Evolutionary conservation across 169 alveolate species (phyloP).

Genomic region (Plasmodium vinckei): DNA sequence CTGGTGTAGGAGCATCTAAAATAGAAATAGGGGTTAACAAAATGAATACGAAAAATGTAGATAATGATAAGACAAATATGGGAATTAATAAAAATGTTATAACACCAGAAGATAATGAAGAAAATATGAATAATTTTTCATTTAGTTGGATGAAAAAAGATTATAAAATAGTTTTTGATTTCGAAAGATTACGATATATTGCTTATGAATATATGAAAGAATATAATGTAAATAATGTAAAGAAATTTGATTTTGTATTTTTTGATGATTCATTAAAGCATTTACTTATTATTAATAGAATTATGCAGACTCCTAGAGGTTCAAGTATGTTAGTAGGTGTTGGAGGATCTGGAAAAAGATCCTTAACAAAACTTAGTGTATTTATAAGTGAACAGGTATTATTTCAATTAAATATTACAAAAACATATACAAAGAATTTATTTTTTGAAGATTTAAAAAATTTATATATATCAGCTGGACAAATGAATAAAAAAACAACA

Average conservation of each 20-base stretch:
- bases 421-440: constrained; percentile 92
- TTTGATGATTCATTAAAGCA: constrained; percentile 97
- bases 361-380: constrained; percentile 95
- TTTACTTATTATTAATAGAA: constrained; percentile 93
- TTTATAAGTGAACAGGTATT: constrained; percentile 90
- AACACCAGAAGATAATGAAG: constrained; percentile 7
- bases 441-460: constrained; percentile 93
- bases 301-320: constrained; percentile 95
- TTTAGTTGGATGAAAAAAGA: constrained; percentile 76
- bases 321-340: constrained; percentile 96
- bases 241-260: constrained; percentile 95
- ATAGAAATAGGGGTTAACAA: not conserved
- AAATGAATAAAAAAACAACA: constrained; percentile 91
- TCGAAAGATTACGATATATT: constrained; percentile 88
- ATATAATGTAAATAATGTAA: constrained; percentile 93
- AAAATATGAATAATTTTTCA: constrained; percentile 34
- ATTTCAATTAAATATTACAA: constrained; percentile 92
- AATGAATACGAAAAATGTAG: not conserved
- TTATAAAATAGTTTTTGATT: constrained; percentile 88
- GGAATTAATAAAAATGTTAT: not conserved
- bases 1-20: not conserved
- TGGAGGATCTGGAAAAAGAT: constrained; percentile 98
- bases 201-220: constrained; percentile 89
- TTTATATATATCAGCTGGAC: constrained; percentile 93
- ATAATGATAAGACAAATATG: not conserved